Percentiles rank a stretch among this genome's conserved stretches.
Evolutionary conservation across 345 rosid species (phyloP).

Genomic region (Heritiera fomes): DNA sequence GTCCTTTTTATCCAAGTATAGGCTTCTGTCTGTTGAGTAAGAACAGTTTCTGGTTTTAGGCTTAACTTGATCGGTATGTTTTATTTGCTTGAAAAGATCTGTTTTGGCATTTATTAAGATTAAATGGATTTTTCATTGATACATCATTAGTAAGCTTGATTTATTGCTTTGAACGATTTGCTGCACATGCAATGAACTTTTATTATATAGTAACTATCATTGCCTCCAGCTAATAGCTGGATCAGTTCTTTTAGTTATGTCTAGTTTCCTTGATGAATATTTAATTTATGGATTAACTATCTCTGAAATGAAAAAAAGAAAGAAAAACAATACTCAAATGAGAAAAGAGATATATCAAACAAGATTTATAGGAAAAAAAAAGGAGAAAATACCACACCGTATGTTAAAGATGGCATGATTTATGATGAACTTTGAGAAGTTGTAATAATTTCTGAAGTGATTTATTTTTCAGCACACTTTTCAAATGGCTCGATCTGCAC

Average conservation of each 20-base stretch:
- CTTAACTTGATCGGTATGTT: background rate
- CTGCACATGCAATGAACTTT: background rate
- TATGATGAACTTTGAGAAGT: background rate
- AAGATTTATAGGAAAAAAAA: background rate
- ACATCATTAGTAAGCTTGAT: background rate
- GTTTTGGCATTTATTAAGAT: too few relatives aligned
- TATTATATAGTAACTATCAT: background rate
- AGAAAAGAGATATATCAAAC: background rate
- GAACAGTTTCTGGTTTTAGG: background rate
- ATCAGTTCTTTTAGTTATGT: background rate
- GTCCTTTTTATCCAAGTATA: background rate
- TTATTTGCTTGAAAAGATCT: background rate
- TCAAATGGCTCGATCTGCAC: constrained; percentile 76
- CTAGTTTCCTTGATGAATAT: constrained; percentile 1
- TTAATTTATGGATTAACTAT: background rate
- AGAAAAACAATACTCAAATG: background rate
- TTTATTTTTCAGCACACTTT: constrained; percentile 29
- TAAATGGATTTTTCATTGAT: background rate
- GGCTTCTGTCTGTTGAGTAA: background rate
- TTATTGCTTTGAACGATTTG: constrained; percentile 7
- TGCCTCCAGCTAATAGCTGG: constrained; percentile 9
- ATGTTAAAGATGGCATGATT: background rate
- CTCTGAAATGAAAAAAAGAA: background rate
- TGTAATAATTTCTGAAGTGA: constrained; percentile 6
- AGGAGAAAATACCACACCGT: background rate